phyloP scores from a whole-genome alignment of 2,329 filamentous ascomycete genomes.

The Trichoderma sp. region DNA sequence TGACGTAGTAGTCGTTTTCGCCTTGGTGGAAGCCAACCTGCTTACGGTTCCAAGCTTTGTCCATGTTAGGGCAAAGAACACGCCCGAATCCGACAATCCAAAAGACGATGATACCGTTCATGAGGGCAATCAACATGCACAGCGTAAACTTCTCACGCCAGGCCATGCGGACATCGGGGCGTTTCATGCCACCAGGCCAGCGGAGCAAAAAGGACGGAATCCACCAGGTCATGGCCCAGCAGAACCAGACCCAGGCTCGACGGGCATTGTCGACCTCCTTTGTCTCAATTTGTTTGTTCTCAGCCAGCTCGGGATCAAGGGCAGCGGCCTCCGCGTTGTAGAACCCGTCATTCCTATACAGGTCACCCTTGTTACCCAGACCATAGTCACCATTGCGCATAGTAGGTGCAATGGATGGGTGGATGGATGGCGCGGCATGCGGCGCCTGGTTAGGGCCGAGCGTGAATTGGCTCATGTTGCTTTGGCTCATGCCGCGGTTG shows the following conservation, averaged over 20 bases:
- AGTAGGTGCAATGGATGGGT: conserved; percentile 64
- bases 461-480: conserved; percentile 58
- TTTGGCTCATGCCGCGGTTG: conserved; percentile 57
- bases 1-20: conserved; percentile 81
- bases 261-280: conserved; percentile 64
- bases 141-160: conserved; percentile 95
- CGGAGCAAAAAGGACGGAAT: conserved; percentile 83
- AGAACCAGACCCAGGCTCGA: conserved; percentile 76
- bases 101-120: conserved; percentile 84
- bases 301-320: conserved; percentile 74
- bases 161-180: conserved; percentile 92
- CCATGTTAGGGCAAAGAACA: conserved; percentile 83
- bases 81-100: conserved; percentile 87
- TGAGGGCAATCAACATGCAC: conserved; percentile 73
- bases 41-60: conserved; percentile 79
- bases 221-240: conserved; percentile 91
- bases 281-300: conserved; percentile 74
- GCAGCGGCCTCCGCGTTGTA: conserved; percentile 68
- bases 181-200: conserved; percentile 91
- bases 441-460: conserved; percentile 46
- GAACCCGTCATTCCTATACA: conserved; percentile 70
- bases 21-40: conserved; percentile 72
- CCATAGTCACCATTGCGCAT: conserved; percentile 80
- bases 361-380: conserved; percentile 82
- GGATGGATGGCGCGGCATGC: conserved; percentile 59